Conservation (phyloP, 176 grass and related monocot species). For the Avena atlantica region DNA sequence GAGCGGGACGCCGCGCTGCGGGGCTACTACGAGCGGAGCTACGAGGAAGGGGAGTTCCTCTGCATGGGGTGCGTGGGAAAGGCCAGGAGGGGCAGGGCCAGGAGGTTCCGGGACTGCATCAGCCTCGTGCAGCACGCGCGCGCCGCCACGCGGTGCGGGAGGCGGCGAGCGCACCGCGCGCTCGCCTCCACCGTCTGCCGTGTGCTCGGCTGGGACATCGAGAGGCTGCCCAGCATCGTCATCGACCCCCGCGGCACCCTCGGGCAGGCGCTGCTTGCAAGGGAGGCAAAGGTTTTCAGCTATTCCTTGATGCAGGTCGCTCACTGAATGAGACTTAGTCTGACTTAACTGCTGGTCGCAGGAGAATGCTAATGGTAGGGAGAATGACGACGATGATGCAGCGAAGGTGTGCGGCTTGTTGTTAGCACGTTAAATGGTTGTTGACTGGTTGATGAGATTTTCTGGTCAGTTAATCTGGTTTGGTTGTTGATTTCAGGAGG, state of each 20-base stretch:
- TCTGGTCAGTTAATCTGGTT: constrained; percentile 3
- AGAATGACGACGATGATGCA: background rate
- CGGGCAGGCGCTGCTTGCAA: constrained; percentile 33
- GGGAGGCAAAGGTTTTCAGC: background rate
- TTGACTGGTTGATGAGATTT: background rate
- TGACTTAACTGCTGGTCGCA: constrained; percentile 26
- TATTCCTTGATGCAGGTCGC: background rate
- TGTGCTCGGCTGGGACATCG: constrained; percentile 65
- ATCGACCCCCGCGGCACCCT: constrained; percentile 44
- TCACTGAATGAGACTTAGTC: background rate
- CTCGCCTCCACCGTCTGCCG: constrained; percentile 58
- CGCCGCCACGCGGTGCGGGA: constrained; percentile 28
- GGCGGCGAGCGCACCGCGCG: constrained; percentile 57
- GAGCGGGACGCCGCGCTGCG: constrained; percentile 50
- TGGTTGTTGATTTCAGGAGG: constrained; percentile 24
- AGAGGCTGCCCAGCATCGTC: constrained; percentile 58
- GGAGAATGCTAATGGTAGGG: background rate
- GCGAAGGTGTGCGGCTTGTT: background rate
- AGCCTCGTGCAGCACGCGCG: constrained; percentile 68
- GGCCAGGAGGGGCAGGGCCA: constrained; percentile 36
- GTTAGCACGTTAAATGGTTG: background rate
- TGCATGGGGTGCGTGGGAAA: constrained; percentile 69
- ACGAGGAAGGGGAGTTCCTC: constrained; percentile 54
- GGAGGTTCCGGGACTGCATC: constrained; percentile 46
- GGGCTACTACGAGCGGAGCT: constrained; percentile 61